Percentiles rank a stretch among this genome's conserved stretches.
phyloP scores from a whole-genome alignment of 2,329 filamentous ascomycete species.

The Byssothecium circinans region DNA sequence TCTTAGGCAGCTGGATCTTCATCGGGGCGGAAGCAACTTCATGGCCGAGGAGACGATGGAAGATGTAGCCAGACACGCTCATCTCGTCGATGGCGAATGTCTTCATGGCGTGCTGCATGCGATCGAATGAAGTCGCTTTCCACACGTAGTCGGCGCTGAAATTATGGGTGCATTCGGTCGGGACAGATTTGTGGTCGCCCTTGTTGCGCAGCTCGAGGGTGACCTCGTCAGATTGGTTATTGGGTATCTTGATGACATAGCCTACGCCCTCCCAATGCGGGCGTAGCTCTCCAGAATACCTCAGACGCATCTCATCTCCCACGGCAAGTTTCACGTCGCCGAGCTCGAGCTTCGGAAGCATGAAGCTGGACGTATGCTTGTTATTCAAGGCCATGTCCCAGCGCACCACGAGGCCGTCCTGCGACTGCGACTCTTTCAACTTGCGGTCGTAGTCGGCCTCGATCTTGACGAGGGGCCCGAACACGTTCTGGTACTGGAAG shows the following conservation, averaged over 20 bases:
- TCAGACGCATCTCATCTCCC: conserved; percentile 96
- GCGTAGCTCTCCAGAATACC: conserved; percentile 92
- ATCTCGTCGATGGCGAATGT: conserved; percentile 97
- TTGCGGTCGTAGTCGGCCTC: conserved; percentile 99
- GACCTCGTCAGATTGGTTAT: conserved; percentile 98
- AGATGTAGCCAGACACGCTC: conserved; percentile 98
- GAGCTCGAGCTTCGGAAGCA: conserved; percentile 93
- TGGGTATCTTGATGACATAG: conserved; percentile 98
- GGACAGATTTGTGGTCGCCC: conserved; percentile 93
- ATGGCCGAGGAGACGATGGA: conserved; percentile 92
- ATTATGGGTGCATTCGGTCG: conserved; percentile 94
- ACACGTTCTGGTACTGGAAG: conserved; percentile 98
- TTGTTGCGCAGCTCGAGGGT: conserved; percentile 92
- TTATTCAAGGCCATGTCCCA: conserved; percentile 97
- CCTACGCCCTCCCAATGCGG: conserved; percentile 95
- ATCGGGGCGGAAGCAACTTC: conserved; percentile 92
- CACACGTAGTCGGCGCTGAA: conserved; percentile 99
- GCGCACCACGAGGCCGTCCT: conserved; percentile 89
- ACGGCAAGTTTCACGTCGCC: conserved; percentile 98
- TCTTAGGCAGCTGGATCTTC: conserved; percentile 94
- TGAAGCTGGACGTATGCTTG: conserved; percentile 94
- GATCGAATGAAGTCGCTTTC: conserved; percentile 99
- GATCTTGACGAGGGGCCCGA: conserved; percentile 96
- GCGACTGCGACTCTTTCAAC: conserved; percentile 95
- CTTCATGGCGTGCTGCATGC: conserved; percentile 99